Conservation (phyloP, 202 grass and related monocot genomes). For the Zoysia matrella region DNA sequence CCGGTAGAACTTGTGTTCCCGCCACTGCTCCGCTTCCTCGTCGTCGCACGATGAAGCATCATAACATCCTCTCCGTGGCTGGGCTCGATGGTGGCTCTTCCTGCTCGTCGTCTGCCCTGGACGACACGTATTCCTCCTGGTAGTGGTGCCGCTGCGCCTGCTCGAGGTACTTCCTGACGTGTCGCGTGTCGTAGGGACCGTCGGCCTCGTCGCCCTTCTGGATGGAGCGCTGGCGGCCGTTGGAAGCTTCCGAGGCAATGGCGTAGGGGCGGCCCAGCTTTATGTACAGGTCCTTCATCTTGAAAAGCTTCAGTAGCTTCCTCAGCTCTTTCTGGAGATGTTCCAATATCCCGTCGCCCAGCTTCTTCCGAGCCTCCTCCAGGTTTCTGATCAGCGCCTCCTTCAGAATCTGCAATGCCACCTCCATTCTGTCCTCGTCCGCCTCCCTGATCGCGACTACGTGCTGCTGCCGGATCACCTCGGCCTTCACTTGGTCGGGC, state of each 20-base stretch:
- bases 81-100: too few species aligned
- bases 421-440: background rate
- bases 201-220: background rate
- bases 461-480: background rate
- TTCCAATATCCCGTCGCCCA: background rate
- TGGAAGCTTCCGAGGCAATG: background rate
- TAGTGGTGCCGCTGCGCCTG: background rate
- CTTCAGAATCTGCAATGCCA: background rate
- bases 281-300: background rate
- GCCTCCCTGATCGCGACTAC: background rate
- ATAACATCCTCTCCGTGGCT: too few species aligned
- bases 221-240: constrained; percentile 11
- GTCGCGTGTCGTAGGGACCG: constrained; percentile 7
- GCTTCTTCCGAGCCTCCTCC: background rate
- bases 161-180: background rate
- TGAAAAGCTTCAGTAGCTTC: constrained; percentile 5
- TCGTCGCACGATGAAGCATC: too few species aligned
- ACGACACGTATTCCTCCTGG: background rate
- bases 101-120: constrained; percentile 25
- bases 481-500: background rate
- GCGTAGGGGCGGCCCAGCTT: background rate
- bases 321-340: background rate
- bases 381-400: background rate
- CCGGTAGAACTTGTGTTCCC: too few species aligned
- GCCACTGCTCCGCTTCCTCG: too few species aligned